Percentiles rank a stretch among this genome's conserved stretches.
Conservation (phyloP, 1,284 basidiomycete species). For the Ustilago crameri region DNA sequence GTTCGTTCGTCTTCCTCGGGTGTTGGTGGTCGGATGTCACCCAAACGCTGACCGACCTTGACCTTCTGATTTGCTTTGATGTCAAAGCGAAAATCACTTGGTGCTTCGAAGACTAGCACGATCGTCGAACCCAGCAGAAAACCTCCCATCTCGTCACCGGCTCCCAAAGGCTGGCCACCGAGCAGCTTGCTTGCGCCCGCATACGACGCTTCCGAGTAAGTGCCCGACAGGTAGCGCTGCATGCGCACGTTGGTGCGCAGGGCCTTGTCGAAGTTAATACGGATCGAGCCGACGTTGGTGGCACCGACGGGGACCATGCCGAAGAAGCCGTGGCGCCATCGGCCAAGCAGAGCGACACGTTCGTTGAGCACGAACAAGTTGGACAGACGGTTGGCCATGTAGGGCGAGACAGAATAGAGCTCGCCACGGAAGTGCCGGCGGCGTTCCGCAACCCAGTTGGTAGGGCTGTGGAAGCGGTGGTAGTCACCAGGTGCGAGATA, state of each 20-base stretch:
- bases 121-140: conserved; percentile 96
- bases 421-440: conserved; percentile 95
- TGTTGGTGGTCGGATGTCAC: conserved; percentile 54
- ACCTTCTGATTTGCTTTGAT: conserved; percentile 86
- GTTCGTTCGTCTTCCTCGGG: conserved; percentile 10
- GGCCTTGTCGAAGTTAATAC: conserved; percentile 93
- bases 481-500: conserved; percentile 99
- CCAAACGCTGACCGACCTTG: conserved; percentile 81
- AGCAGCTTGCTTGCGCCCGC: conserved; percentile 72
- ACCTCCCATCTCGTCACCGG: conserved; percentile 96
- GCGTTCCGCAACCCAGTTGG: conserved; percentile 96
- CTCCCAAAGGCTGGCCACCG: conserved; percentile 84
- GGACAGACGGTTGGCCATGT: conserved; percentile 88
- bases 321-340: conserved; percentile 96
- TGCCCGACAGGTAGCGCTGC: conserved; percentile 73
- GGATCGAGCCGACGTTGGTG: conserved; percentile 96
- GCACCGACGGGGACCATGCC: conserved; percentile 97
- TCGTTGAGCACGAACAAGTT: conserved; percentile 98
- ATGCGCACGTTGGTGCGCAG: conserved; percentile 67
- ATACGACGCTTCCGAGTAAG: conserved; percentile 84
- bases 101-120: conserved; percentile 96
- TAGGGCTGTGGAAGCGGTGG: conserved; percentile 95
- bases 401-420: conserved; percentile 95
- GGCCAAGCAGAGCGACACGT: conserved; percentile 92
- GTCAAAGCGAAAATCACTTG: conserved; percentile 81